These are phyloP conservation scores for Basipetospora sp. DNA, from an alignment of 2,329 filamentous ascomycete genomes.

Conservation along the genomic window DNA sequence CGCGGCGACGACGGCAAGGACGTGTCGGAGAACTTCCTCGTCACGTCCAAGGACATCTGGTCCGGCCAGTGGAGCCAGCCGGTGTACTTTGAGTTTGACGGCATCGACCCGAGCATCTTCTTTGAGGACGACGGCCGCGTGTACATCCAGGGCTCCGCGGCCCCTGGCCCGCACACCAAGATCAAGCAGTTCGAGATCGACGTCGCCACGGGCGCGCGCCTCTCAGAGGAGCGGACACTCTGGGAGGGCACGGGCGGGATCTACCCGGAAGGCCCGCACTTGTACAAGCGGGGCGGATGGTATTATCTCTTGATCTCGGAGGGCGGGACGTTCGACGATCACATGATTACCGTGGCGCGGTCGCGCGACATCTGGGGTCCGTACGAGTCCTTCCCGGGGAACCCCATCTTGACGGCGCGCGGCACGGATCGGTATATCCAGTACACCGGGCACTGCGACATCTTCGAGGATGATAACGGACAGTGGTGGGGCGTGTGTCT, in stretches of 20 bases:
- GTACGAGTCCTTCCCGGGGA: slow-evolving; percentile 16
- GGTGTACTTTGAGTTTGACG: slow-evolving; percentile 22
- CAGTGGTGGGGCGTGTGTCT: slow-evolving; percentile 13
- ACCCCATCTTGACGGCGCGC: slow-evolving; percentile 19
- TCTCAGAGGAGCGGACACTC: slow-evolving; percentile 10
- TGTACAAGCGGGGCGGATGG: slow-evolving; percentile 28
- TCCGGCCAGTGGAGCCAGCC: slow-evolving; percentile 15
- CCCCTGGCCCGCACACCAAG: slow-evolving; percentile 4
- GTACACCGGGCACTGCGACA: slow-evolving; percentile 13
- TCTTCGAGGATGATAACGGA: slow-evolving; percentile 12
- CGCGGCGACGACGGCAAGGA: background rate
- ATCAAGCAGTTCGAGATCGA: slow-evolving; percentile 16
- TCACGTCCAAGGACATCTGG: slow-evolving; percentile 13
- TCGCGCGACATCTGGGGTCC: slow-evolving; percentile 14
- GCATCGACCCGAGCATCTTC: slow-evolving; percentile 34
- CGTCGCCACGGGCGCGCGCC: slow-evolving; percentile 10
- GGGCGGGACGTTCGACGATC: slow-evolving; percentile 23
- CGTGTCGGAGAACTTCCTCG: slow-evolving; percentile 12
- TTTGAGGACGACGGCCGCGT: slow-evolving; percentile 23
- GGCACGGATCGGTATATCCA: slow-evolving; percentile 12
- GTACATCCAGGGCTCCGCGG: slow-evolving; percentile 20
- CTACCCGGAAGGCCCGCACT: slow-evolving; percentile 22
- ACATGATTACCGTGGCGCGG: slow-evolving; percentile 12
- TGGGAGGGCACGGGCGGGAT: slow-evolving; percentile 10
- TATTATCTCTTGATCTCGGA: slow-evolving; percentile 35